Evolutionary conservation across 2,329 filamentous ascomycete genomes (phyloP).

Genomic region (Ceratocystis colombiana): DNA sequence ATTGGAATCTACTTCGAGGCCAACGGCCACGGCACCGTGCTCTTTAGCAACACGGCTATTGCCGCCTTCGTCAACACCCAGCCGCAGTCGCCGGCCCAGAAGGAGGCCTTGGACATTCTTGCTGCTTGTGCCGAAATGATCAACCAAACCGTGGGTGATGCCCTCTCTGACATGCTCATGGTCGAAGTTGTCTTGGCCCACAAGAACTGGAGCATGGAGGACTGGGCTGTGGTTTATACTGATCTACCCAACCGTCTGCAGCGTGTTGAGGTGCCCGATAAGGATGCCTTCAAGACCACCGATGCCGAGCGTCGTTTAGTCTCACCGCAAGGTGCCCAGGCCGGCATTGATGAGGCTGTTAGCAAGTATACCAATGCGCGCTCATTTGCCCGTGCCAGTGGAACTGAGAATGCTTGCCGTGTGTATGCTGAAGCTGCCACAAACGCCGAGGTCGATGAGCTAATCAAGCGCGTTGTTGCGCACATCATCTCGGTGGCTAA

Average conservation of each 20-base stretch:
- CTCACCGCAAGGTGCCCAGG: constrained; percentile 67
- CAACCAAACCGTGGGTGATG: constrained; percentile 96
- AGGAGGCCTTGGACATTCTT: constrained; percentile 77
- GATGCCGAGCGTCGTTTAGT: constrained; percentile 85
- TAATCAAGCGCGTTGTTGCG: constrained; percentile 71
- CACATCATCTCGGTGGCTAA: constrained; percentile 42
- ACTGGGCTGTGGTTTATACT: constrained; percentile 87
- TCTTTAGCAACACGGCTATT: constrained; percentile 79
- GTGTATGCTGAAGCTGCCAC: constrained; percentile 94
- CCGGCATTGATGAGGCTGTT: constrained; percentile 76
- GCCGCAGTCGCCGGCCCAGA: constrained; percentile 84
- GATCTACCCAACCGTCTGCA: constrained; percentile 94
- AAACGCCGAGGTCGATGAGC: constrained; percentile 78
- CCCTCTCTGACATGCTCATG: constrained; percentile 88
- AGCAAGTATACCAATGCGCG: constrained; percentile 84
- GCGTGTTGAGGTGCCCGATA: constrained; percentile 78
- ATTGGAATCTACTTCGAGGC: constrained; percentile 98
- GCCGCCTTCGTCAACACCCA: constrained; percentile 67
- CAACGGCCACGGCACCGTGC: constrained; percentile 92
- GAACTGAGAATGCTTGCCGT: constrained; percentile 90
- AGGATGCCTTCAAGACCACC: constrained; percentile 80
- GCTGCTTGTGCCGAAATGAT: constrained; percentile 78
- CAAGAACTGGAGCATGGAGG: constrained; percentile 79
- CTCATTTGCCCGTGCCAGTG: constrained; percentile 83
- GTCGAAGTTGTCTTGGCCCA: constrained; percentile 94